phyloP scores from a whole-genome alignment of 495 filamentous ascomycete species.

The Penicillium macrosclerotiorum region DNA sequence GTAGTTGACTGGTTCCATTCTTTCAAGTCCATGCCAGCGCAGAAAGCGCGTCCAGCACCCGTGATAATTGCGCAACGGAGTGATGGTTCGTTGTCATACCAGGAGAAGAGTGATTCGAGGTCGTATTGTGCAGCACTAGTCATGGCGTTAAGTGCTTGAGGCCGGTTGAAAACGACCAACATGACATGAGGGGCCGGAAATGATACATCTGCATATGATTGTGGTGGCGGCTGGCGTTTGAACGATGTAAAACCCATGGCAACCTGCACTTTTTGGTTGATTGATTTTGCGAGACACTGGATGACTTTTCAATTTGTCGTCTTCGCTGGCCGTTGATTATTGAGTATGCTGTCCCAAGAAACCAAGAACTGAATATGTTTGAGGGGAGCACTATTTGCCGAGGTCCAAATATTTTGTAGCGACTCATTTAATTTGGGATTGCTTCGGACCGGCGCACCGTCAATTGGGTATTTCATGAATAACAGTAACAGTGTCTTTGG shows the following conservation, averaged over 20 bases:
- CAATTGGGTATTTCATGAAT: no score
- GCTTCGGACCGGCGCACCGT: no score
- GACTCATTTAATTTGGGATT: no score
- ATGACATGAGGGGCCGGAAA: conserved; percentile 34
- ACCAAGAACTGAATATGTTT: no score
- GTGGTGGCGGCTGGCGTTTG: conserved; percentile 13
- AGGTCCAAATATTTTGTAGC: no score
- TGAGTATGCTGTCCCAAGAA: no score
- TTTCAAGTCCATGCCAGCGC: conserved; percentile 36
- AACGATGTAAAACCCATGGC: conserved; percentile 8
- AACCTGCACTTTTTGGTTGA: neutral
- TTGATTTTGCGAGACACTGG: no score
- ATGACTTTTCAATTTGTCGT: no score
- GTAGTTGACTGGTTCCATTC: conserved; percentile 14
- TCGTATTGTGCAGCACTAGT: conserved; percentile 40
- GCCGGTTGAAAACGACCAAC: conserved; percentile 33
- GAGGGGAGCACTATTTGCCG: no score
- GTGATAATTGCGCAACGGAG: conserved; percentile 49
- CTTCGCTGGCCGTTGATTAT: no score
- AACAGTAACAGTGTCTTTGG: no score
- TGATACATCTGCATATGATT: conserved; percentile 14
- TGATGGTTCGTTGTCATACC: conserved; percentile 45
- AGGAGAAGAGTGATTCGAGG: conserved; percentile 41
- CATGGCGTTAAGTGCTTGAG: conserved; percentile 42
- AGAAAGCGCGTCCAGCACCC: conserved; percentile 48